These are phyloP conservation scores for Eucalyptus albens DNA, from an alignment of 345 rosid genomes.

Conservation along the genomic window DNA sequence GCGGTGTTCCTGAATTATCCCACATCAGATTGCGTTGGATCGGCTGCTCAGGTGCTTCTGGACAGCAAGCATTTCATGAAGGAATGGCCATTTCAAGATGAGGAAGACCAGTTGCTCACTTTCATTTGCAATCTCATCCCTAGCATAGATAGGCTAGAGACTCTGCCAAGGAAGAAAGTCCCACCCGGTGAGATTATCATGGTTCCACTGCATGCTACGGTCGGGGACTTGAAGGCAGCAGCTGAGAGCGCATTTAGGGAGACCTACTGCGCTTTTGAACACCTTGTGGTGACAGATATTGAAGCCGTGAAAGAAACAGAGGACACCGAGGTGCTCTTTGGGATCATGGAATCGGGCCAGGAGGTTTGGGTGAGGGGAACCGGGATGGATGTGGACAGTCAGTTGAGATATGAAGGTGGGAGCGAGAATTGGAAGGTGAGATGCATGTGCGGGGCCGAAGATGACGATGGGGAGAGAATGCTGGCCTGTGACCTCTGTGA, in stretches of 20 bases:
- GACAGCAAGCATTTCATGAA: slow-evolving; percentile 73
- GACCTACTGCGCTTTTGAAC: slow-evolving; percentile 49
- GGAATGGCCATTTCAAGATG: slow-evolving; percentile 56
- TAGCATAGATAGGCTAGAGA: slow-evolving; percentile 6
- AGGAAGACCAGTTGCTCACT: slow-evolving; percentile 24
- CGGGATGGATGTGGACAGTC: slow-evolving; percentile 26
- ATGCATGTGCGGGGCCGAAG: slow-evolving; percentile 66
- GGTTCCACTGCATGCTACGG: slow-evolving; percentile 51
- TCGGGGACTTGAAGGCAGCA: slow-evolving; percentile 53
- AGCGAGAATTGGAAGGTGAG: slow-evolving; percentile 66
- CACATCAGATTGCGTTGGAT: slow-evolving; percentile 21
- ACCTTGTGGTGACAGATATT: slow-evolving; percentile 40
- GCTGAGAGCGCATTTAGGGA: slow-evolving; percentile 49
- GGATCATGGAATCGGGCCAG: slow-evolving; percentile 37
- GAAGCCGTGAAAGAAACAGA: slow-evolving; percentile 25
- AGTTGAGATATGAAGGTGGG: slow-evolving; percentile 52
- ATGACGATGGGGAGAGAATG: slow-evolving; percentile 96
- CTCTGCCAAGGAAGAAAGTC: slow-evolving; percentile 1
- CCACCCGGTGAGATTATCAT: slow-evolving; percentile 50
- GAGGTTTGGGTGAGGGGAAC: slow-evolving; percentile 36
- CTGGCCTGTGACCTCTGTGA: slow-evolving; percentile 75
- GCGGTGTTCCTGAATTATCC: slow-evolving; percentile 52
- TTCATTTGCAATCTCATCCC: slow-evolving; percentile 50
- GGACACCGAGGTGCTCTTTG: slow-evolving; percentile 34
- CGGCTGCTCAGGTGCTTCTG: slow-evolving; percentile 43